Evolutionary conservation across 2,329 filamentous ascomycete species (phyloP), one percentile per base, ranked within the genome.

Genomic region (Corynespora cassiicola): DNA sequence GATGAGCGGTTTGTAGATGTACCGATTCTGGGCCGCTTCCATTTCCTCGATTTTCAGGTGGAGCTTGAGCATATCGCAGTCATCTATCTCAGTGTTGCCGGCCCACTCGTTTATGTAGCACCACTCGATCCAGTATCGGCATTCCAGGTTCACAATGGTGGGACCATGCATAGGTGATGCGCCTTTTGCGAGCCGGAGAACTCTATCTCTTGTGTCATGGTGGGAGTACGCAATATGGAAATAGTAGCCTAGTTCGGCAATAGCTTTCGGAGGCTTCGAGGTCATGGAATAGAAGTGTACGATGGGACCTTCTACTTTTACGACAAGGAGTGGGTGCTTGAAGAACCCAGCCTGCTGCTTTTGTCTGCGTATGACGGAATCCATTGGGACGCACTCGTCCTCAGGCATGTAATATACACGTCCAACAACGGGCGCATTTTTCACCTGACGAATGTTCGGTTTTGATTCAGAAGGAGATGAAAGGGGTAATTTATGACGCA

Each of bases 21-120:
- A 56, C 3, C 54, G 44, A 17, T 56, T 60, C 31, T 56, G 52
- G 4, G 44, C n/a, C 6, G 46, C 43, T 33, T 60, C 56, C 2
- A 56, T 39, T 22, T 41, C 14, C 2, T 37, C 11, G 8, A 58
- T 16, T 8, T 42, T 42, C 11, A 23, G 22, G 9, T 22, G 15
- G 3, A 56, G 24, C 35, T 60, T 58, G 21, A 17, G 18, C 8
- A 36, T 8, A 5, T 54, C 41, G n/a, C 7, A n/a, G 3, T 21
- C 9, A 5, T 43, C 23, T 12, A 51, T 25, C n/a, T 10, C 15
- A 2, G 56, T 48, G 12, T 51, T 17, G 2, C 36, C 15, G 9
- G 11, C 35, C 46, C 50, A 53, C 6, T 31, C 22, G 9, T 37
- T 21, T 2, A 58, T 30, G 15, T 45, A 29, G 1, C 28, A 7